phyloP scores from a whole-genome alignment of 2,329 filamentous ascomycete genomes.

The Ceratocystis lukuohia region DNA sequence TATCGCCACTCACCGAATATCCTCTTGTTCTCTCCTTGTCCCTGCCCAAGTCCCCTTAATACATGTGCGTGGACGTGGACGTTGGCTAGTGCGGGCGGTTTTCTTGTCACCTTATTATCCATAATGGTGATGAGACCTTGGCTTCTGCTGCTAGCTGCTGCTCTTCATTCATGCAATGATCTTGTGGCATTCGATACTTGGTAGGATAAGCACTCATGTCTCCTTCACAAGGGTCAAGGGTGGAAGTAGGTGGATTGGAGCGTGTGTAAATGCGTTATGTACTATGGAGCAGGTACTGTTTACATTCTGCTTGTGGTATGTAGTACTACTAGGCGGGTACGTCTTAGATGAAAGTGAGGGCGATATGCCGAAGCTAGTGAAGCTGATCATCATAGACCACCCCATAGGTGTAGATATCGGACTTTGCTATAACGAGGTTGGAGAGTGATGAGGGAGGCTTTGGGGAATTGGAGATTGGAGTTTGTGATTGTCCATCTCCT shows the following conservation, averaged over 20 bases:
- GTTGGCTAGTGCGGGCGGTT: neutral
- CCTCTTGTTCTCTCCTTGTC: neutral
- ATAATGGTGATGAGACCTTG: neutral
- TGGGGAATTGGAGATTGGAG: too few species aligned
- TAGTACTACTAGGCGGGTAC: too few species aligned
- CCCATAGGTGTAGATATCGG: too few species aligned
- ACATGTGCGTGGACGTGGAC: neutral
- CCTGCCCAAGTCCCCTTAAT: neutral
- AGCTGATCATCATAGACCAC: neutral
- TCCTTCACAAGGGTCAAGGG: neutral
- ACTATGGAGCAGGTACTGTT: too few species aligned
- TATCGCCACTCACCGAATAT: neutral
- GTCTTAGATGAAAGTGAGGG: neutral
- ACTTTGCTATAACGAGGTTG: too few species aligned
- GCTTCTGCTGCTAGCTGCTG: neutral
- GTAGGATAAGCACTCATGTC: neutral
- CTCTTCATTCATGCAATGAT: neutral
- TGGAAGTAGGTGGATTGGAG: too few species aligned
- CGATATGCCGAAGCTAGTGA: slow-evolving; percentile 1
- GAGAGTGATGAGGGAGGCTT: too few species aligned
- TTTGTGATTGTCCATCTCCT: too few species aligned
- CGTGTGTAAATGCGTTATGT: too few species aligned
- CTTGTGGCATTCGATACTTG: neutral
- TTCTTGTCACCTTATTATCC: neutral
- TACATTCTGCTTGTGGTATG: too few species aligned